phyloP scores from a whole-genome alignment of 2,329 filamentous ascomycete genomes.

The Colletotrichum lindemuthianum region DNA sequence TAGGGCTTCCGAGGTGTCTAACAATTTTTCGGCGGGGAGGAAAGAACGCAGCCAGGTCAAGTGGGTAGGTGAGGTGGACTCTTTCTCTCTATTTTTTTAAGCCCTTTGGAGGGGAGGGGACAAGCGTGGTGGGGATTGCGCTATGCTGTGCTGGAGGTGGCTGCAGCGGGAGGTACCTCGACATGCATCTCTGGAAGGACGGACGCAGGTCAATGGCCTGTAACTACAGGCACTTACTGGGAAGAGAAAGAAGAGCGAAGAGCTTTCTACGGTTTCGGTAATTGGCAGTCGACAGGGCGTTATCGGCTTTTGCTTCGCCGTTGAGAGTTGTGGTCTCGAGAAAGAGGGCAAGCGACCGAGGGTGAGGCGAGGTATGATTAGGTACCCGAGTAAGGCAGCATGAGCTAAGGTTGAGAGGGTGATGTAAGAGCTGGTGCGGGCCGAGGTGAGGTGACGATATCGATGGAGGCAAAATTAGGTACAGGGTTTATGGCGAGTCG shows the following conservation, averaged over 20 bases:
- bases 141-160: constrained; percentile 16
- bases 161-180: constrained; percentile 21
- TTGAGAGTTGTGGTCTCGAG: not conserved
- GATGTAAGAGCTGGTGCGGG: constrained; percentile 5
- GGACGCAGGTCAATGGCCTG: not conserved
- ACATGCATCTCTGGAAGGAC: constrained; percentile 14
- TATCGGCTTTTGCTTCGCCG: constrained; percentile 4
- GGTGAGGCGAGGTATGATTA: not conserved
- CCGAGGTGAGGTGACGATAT: constrained; percentile 5
- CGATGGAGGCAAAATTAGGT: not conserved
- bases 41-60: constrained; percentile 27
- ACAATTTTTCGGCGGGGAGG: constrained; percentile 34
- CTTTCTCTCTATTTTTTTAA: not conserved
- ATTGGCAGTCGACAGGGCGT: not conserved
- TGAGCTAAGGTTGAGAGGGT: constrained; percentile 7
- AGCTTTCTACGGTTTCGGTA: not conserved
- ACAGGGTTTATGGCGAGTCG: too few relatives aligned
- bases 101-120: constrained; percentile 28
- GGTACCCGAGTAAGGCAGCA: too few relatives aligned
- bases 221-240: constrained; percentile 1
- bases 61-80: constrained; percentile 36
- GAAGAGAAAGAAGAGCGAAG: not conserved
- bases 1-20: constrained; percentile 36
- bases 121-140: constrained; percentile 30
- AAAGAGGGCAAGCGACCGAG: not conserved